phyloP scores from a whole-genome alignment of 805 yeast genomes.

The Isabelozyma rhagii region DNA sequence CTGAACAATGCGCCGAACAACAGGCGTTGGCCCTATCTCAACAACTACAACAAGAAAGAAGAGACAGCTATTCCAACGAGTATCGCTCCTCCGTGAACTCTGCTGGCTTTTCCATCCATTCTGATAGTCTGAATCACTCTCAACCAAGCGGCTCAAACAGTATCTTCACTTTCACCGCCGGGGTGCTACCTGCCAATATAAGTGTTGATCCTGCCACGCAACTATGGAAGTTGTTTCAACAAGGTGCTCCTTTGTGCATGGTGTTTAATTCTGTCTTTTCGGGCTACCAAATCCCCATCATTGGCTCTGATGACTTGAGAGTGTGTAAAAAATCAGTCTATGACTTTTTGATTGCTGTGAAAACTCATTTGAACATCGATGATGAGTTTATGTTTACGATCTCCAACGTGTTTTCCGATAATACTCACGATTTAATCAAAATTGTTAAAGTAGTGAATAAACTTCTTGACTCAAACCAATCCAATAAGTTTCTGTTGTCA shows the following conservation, averaged over 20 bases:
- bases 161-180: constrained; percentile 66
- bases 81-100: constrained; percentile 33
- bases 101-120: constrained; percentile 32
- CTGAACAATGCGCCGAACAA: constrained; percentile 69
- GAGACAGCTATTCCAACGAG: constrained; percentile 14
- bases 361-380: constrained; percentile 64
- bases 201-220: constrained; percentile 92
- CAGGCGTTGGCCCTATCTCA: constrained; percentile 57
- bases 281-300: constrained; percentile 49
- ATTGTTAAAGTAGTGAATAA: constrained; percentile 70
- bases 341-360: constrained; percentile 85
- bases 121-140: constrained; percentile 18
- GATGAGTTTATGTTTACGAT: constrained; percentile 87
- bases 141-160: constrained; percentile 20
- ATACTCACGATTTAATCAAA: constrained; percentile 71
- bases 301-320: constrained; percentile 76
- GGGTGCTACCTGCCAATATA: constrained; percentile 69
- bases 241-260: constrained; percentile 88
- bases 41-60: constrained; percentile 26
- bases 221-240: constrained; percentile 81
- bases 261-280: constrained; percentile 60
- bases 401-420: constrained; percentile 82
- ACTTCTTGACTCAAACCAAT: constrained; percentile 47
- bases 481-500: constrained; percentile 4
- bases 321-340: constrained; percentile 86